Evolutionary conservation across 257 asterid genomes (phyloP).

Genomic region (Capsicum rhomboideum): DNA sequence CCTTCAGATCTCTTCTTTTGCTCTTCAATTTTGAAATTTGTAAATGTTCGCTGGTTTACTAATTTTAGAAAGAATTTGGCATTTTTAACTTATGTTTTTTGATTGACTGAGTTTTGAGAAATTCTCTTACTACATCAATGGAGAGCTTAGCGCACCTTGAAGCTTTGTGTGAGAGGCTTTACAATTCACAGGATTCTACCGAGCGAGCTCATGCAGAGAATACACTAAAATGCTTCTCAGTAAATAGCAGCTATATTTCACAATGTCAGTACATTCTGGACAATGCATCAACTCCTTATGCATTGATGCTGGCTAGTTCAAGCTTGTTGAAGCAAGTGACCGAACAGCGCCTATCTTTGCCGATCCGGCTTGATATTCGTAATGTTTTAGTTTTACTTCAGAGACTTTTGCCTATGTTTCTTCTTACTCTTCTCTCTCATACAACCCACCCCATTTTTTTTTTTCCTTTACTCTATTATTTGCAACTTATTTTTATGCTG

Average conservation of each 20-base stretch:
- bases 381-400: slow-evolving; percentile 38
- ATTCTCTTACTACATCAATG: slow-evolving; percentile 31
- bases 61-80: not conserved
- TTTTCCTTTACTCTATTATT: not conserved
- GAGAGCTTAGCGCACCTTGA: slow-evolving; percentile 99
- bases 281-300: slow-evolving; percentile 94
- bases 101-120: slow-evolving; percentile 6
- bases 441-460: no score
- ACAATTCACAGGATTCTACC: slow-evolving; percentile 90
- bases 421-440: not conserved
- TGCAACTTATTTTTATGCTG: not conserved
- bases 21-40: not conserved
- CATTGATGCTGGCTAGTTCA: slow-evolving; percentile 99
- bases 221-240: slow-evolving; percentile 94
- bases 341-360: slow-evolving; percentile 85
- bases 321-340: slow-evolving; percentile 99
- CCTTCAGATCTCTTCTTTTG: not conserved
- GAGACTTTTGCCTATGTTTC: not conserved
- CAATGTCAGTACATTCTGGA: slow-evolving; percentile 98
- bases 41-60: not conserved
- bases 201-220: slow-evolving; percentile 97
- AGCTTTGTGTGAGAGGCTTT: slow-evolving; percentile 93
- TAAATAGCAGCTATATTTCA: slow-evolving; percentile 81
- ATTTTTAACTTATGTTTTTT: slow-evolving; percentile 1
- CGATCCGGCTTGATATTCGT: slow-evolving; percentile 99